Base-by-base conservation (phyloP, 116 monocot genomes). In the Cymodocea nodosa region DNA sequence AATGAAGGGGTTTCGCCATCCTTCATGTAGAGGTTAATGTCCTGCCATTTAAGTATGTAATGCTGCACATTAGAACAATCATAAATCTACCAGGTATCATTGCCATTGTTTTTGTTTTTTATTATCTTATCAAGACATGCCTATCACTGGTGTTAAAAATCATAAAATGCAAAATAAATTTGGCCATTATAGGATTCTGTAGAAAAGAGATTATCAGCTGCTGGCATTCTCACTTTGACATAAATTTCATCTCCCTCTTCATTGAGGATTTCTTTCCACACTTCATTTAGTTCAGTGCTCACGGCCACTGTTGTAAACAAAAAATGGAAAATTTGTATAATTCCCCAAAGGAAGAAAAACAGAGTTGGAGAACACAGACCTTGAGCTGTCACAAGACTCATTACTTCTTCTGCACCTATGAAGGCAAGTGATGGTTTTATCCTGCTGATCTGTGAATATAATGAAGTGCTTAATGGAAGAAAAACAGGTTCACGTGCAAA, bases 341-440 rank as follows among this genome's bases (percentile, higher is more conserved):
- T 34, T 37, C 18, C 5, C 8, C 1, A 5, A 10, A 35, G 36
- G 15, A 62, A n/a, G n/a, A 15, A 40, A 62, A 18, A 18, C 23
- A 57, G 14, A 19, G 24, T 11, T 22, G 19, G 16, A 56, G 35
- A 56, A 8, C 15, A 15, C 59, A 70, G 78, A 97, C 97, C 97
- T 85, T 97, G 97, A 67, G 91, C 97, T 52, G 90, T 97, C 48
- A 97, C 97, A 22, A 91, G 88, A 75, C 97, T 86, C 97, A 91
- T 91, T 60, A 97, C 73, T 88, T 97, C 88, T 68, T 97, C 97
- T 24, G 85, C 77, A 23, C 91, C 91, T 54, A 97, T 84, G 73
- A 97, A 97, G 74, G 74, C 74, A 78, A 97, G 84, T 25, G 84
- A 82, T 49, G 97, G 84, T 54, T 85, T 88, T 73, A 81, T 91